These are phyloP conservation scores for Lipomyces starkeyi DNA, from an alignment of 805 yeast genomes.

Conservation along the genomic window DNA sequence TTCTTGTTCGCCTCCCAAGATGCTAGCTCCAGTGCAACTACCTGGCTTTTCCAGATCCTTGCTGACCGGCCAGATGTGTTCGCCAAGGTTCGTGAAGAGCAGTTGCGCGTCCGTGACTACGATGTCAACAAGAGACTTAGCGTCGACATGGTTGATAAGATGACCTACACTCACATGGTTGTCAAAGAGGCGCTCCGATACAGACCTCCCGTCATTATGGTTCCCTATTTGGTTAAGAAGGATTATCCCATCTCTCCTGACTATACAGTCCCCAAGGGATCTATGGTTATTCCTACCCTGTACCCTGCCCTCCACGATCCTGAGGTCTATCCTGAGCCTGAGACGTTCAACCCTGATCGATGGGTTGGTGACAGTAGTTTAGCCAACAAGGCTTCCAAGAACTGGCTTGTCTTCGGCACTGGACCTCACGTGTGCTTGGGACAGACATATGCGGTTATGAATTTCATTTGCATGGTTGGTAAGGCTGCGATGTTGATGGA, in stretches of 20 bases:
- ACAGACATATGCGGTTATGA: slow-evolving; percentile 88
- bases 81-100: slow-evolving; percentile 88
- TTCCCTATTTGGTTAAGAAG: slow-evolving; percentile 91
- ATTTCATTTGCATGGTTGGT: slow-evolving; percentile 88
- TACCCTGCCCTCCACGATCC: slow-evolving; percentile 98
- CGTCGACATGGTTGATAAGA: slow-evolving; percentile 77
- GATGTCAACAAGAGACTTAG: slow-evolving; percentile 68
- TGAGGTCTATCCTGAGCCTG: slow-evolving; percentile 94
- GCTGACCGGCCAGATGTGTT: slow-evolving; percentile 95
- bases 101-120: slow-evolving; percentile 77
- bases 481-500: slow-evolving; percentile 83
- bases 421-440: slow-evolving; percentile 98
- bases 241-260: slow-evolving; percentile 79
- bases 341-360: slow-evolving; percentile 92
- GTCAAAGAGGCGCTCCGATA: slow-evolving; percentile 91
- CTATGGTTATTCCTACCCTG: slow-evolving; percentile 94
- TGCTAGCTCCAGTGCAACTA: slow-evolving; percentile 94
- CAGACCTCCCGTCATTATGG: slow-evolving; percentile 98
- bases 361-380: slow-evolving; percentile 82
- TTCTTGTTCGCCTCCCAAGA: slow-evolving; percentile 97
- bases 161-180: slow-evolving; percentile 88
- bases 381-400: slow-evolving; percentile 64
- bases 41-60: slow-evolving; percentile 96
- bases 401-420: slow-evolving; percentile 96
- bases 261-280: slow-evolving; percentile 94